These are phyloP conservation scores for Cercospora beticola DNA, from an alignment of 2,329 filamentous ascomycete genomes.

Conservation along the genomic window DNA sequence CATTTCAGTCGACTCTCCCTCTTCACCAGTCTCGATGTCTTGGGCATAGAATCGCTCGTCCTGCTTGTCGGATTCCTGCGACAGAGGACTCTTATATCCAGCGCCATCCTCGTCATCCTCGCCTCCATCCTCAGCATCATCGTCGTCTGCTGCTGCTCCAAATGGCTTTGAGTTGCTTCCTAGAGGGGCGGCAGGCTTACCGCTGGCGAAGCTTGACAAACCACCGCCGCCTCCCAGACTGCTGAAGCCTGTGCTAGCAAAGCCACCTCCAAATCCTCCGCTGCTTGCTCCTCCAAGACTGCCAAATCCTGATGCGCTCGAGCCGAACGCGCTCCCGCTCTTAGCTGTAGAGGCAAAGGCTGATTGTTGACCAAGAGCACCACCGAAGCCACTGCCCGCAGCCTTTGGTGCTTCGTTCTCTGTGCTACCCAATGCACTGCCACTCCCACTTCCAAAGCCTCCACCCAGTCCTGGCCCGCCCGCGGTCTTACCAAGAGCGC, in stretches of 20 bases:
- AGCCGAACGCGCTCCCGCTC: constrained; percentile 36
- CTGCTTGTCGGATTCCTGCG: constrained; percentile 59
- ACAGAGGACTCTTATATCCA: constrained; percentile 46
- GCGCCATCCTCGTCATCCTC: constrained; percentile 47
- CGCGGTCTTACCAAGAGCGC: constrained; percentile 35
- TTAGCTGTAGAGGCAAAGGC: constrained; percentile 31
- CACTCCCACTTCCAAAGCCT: constrained; percentile 32
- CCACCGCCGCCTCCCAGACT: constrained; percentile 47
- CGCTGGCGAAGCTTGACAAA: constrained; percentile 66
- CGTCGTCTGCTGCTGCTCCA: constrained; percentile 65
- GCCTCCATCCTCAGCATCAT: constrained; percentile 51
- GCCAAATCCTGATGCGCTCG: constrained; percentile 36
- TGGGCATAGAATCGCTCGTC: constrained; percentile 58
- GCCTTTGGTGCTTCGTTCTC: constrained; percentile 29
- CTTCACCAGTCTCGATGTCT: constrained; percentile 83
- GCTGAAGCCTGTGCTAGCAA: constrained; percentile 36
- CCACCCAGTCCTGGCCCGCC: constrained; percentile 36
- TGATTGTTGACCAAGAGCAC: constrained; percentile 38
- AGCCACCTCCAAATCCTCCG: constrained; percentile 28
- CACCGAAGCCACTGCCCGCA: constrained; percentile 38
- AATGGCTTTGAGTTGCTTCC: constrained; percentile 64
- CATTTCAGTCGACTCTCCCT: constrained; percentile 73
- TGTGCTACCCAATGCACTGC: constrained; percentile 40
- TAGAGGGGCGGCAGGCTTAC: constrained; percentile 48
- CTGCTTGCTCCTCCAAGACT: constrained; percentile 27